A percentile compares a stretch with the other conserved stretches of the same genome.
Evolutionary conservation across 768 basidiomycete species (phyloP).

Genomic region (Tricholoma flavovirens): DNA sequence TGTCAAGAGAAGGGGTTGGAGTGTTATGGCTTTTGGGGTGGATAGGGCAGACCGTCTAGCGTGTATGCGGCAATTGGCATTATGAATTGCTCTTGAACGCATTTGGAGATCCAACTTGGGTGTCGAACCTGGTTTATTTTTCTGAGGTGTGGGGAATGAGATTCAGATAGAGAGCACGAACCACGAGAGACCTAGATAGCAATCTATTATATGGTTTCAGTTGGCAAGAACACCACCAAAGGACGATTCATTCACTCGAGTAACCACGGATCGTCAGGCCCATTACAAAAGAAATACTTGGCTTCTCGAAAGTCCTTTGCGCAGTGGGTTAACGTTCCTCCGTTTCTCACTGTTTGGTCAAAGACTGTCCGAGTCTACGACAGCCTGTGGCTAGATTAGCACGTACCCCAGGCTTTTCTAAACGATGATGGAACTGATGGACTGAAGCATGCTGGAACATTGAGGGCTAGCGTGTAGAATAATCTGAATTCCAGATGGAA

Average conservation of each 20-base stretch:
- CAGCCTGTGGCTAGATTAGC: background rate
- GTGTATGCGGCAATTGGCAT: conserved; percentile 34
- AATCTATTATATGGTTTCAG: conserved; percentile 18
- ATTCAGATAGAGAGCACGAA: conserved; percentile 7
- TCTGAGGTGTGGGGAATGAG: too few relatives aligned
- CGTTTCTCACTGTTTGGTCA: conserved; percentile 24
- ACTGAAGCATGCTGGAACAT: conserved; percentile 32
- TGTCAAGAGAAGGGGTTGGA: background rate
- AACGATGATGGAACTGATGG: conserved; percentile 24
- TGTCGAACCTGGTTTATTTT: conserved; percentile 27
- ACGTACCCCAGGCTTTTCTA: conserved; percentile 30
- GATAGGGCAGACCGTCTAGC: conserved; percentile 26
- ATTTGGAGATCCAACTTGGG: conserved; percentile 31
- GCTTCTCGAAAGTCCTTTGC: conserved; percentile 28
- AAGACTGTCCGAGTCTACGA: too few relatives aligned
- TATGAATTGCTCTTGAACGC: conserved; percentile 25
- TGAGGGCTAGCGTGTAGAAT: too few relatives aligned
- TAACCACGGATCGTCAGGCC: conserved; percentile 30
- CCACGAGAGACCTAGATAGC: conserved; percentile 24
- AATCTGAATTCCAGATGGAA: background rate
- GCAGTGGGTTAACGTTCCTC: conserved; percentile 30
- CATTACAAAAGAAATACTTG: conserved; percentile 33
- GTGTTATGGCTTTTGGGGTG: background rate
- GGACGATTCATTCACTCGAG: conserved; percentile 21
- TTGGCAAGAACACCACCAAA: background rate